Base-by-base conservation (phyloP, 495 filamentous ascomycete species). In the Penicillium desertorum region DNA sequence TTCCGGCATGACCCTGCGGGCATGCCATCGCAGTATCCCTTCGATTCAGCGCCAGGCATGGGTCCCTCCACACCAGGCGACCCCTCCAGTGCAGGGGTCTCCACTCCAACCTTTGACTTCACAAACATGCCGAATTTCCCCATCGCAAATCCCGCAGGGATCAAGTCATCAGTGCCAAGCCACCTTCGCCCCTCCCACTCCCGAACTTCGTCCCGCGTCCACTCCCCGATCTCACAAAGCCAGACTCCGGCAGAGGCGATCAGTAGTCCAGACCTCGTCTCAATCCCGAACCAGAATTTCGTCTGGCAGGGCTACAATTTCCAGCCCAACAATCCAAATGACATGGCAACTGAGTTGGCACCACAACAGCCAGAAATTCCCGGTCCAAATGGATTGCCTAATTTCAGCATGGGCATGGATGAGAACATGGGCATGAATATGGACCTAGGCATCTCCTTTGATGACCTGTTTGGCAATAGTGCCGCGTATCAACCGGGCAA, bases 241-340 rank as follows among this genome's bases (percentile, higher is more conserved):
- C 69, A 72, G 12, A 71, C 74, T 3, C 69, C 74, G 0, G 62
- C 57, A 17, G 76, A 79, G 32, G 55, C 56, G 7, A 57, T 76
- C 44, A 71, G 74, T 56, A 78, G 76, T 53, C 75, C 76, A 0
- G 76, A 79, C 37, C 64, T 79, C 19, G 76, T 79, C 23, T 79
- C 76, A 6, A 71, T 79, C 34, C 76, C 76, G 0, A 75, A 75
- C 55, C 72, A 75, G 27, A 76, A 76, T 39, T 79, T 76, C 43
- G 64, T 75, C 29, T 79, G 75, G 75, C 75, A 76, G 59, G 70
- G 73, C 5, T 75, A 76, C 52, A 73, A 70, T 48, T 71, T 73
- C 59, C 70, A 74, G 41, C 66, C 68, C 10, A 67, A 57, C 39
- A 65, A 47, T 3, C 16, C 53, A 6, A 65, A 54, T 27, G 63